Evolutionary conservation across 2,329 filamentous ascomycete genomes (phyloP).

Genomic region (Cryoendolithus antarcticus): DNA sequence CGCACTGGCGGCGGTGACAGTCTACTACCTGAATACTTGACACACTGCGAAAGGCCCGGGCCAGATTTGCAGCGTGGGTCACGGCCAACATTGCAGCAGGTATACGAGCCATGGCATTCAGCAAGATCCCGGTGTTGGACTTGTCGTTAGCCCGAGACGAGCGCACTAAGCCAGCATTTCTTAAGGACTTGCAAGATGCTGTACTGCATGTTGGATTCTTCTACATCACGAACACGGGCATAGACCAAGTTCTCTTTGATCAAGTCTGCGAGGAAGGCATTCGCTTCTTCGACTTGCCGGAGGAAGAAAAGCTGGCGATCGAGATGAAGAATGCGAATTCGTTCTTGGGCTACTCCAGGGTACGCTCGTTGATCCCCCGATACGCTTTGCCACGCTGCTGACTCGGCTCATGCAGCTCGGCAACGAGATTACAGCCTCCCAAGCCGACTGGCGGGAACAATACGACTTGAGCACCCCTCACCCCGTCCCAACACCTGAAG

Average conservation of each 20-base stretch:
- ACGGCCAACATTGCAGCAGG: background rate
- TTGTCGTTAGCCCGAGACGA: slow-evolving; percentile 53
- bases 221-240: slow-evolving; percentile 70
- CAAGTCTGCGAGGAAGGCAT: slow-evolving; percentile 56
- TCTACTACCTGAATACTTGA: slow-evolving; percentile 7
- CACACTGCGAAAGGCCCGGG: no score
- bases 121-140: slow-evolving; percentile 64
- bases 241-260: slow-evolving; percentile 52
- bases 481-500: slow-evolving; percentile 45
- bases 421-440: slow-evolving; percentile 56
- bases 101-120: slow-evolving; percentile 38
- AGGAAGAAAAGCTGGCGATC: slow-evolving; percentile 57
- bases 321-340: slow-evolving; percentile 36
- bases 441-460: slow-evolving; percentile 71
- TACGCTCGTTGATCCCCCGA: slow-evolving; percentile 11
- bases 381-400: background rate
- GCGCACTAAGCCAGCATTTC: slow-evolving; percentile 58
- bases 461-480: slow-evolving; percentile 78
- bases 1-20: slow-evolving; percentile 7
- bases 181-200: slow-evolving; percentile 58
- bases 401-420: slow-evolving; percentile 28
- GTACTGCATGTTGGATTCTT: slow-evolving; percentile 80
- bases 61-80: background rate
- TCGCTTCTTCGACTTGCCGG: slow-evolving; percentile 63
- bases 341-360: slow-evolving; percentile 36